These are phyloP conservation scores for Sphagnum contortum DNA, from an alignment of 225 moss, liverwort and hornwort genomes.

Conservation along the genomic window DNA sequence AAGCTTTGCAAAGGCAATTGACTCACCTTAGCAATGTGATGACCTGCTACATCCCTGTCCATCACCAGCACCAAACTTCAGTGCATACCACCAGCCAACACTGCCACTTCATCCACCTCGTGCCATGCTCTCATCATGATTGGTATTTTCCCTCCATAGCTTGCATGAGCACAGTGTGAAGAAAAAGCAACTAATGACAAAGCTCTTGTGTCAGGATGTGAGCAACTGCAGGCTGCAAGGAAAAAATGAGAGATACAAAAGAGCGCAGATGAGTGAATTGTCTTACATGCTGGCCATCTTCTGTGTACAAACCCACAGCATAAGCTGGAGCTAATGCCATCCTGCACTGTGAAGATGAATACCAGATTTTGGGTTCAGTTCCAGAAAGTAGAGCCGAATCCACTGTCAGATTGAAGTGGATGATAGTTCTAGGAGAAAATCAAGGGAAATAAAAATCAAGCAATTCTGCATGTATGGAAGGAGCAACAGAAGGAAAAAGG, in stretches of 20 bases:
- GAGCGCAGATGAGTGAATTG: constrained; percentile 6
- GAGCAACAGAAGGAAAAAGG: background rate
- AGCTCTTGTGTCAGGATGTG: too few relatives aligned
- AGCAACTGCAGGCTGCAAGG: too few relatives aligned
- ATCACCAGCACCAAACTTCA: constrained; percentile 48
- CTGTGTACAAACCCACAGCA: constrained; percentile 44
- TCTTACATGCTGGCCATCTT: constrained; percentile 33
- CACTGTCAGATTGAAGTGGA: too few relatives aligned
- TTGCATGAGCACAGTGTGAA: constrained; percentile 7
- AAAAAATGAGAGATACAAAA: background rate
- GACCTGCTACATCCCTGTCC: constrained; percentile 54
- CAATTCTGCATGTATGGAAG: too few relatives aligned
- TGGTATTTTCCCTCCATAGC: background rate
- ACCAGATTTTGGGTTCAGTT: too few relatives aligned
- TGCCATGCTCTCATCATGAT: too few relatives aligned
- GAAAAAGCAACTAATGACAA: too few relatives aligned
- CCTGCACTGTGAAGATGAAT: constrained; percentile 24
- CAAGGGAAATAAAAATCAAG: too few relatives aligned
- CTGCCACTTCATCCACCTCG: constrained; percentile 31
- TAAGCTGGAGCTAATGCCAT: constrained; percentile 51
- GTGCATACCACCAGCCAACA: constrained; percentile 35
- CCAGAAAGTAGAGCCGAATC: too few relatives aligned
- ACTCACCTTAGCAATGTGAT: constrained; percentile 47
- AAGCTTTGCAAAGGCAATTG: background rate
- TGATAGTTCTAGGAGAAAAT: too few relatives aligned